Evolutionary conservation across 768 basidiomycete genomes (phyloP).

Genomic region (Lentinus tigrinus): DNA sequence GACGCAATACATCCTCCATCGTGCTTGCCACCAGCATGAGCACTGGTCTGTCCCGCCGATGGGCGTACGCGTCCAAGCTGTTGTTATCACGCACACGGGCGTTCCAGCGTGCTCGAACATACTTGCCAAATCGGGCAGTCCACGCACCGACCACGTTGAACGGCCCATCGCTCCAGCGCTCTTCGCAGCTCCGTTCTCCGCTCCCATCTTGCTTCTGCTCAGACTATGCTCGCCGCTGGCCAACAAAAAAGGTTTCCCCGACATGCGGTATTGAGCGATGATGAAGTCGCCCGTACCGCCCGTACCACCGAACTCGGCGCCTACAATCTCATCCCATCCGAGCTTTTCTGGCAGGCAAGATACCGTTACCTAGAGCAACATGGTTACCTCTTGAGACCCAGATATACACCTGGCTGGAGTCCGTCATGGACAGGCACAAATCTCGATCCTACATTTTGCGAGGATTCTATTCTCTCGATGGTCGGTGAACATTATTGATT

Average conservation of each 20-base stretch:
- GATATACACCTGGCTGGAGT: conserved; percentile 12
- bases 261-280: conserved; percentile 1
- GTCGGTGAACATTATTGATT: not conserved
- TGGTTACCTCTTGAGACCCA: conserved; percentile 23
- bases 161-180: not conserved
- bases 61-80: no score
- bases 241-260: not conserved
- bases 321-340: conserved; percentile 4
- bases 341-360: conserved; percentile 14
- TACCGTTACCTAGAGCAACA: conserved; percentile 5
- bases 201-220: not conserved
- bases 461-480: conserved; percentile 16
- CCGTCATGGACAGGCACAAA: conserved; percentile 18
- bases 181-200: not conserved
- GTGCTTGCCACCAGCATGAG: no score
- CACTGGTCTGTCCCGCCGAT: no score
- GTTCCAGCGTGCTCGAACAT: not conserved
- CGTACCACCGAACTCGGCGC: not conserved
- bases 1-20: not conserved
- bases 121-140: not conserved
- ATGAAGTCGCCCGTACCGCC: not conserved
- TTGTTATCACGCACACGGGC: no score
- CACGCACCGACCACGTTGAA: not conserved
- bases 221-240: not conserved
- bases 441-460: conserved; percentile 7